Evolutionary conservation across 1,139 yeast genomes (phyloP).

Genomic region (Diutina pseudorugosa): DNA sequence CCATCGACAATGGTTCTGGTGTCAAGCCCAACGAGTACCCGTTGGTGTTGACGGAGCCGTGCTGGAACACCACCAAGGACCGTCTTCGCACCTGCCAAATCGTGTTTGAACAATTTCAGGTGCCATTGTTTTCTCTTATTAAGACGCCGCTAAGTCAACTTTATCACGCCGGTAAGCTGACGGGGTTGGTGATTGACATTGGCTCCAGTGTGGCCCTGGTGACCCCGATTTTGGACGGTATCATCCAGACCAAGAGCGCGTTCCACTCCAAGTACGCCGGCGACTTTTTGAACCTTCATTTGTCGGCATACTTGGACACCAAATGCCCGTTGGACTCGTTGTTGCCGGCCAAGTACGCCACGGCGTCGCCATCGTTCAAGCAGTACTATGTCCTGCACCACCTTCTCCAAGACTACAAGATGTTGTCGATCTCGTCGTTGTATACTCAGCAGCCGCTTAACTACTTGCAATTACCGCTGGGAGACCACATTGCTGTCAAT

Average conservation of each 20-base stretch:
- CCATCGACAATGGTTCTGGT: constrained; percentile 30
- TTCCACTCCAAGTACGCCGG: constrained; percentile 57
- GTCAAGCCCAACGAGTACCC: constrained; percentile 45
- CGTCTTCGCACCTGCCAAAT: constrained; percentile 41
- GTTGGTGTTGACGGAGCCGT: constrained; percentile 51
- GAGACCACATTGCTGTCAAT: constrained; percentile 20
- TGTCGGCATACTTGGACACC: constrained; percentile 17
- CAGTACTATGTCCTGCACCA: constrained; percentile 30
- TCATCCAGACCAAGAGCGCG: constrained; percentile 47
- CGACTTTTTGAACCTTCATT: constrained; percentile 50
- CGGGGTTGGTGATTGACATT: constrained; percentile 57
- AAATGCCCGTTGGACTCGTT: constrained; percentile 9
- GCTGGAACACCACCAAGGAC: constrained; percentile 47
- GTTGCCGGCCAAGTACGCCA: constrained; percentile 13
- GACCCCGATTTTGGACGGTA: constrained; percentile 65
- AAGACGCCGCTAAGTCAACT: constrained; percentile 61
- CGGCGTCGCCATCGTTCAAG: constrained; percentile 31
- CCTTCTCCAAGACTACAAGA: constrained; percentile 38
- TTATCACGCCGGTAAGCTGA: constrained; percentile 54
- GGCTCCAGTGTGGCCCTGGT: constrained; percentile 52
- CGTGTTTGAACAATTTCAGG: constrained; percentile 52
- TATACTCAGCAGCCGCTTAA: constrained; percentile 11
- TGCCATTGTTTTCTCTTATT: constrained; percentile 57
- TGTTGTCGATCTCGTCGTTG: constrained; percentile 21
- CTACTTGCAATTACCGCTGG: constrained; percentile 33